Conservation (phyloP, 805 yeast genomes). For the Lipomyces lipofer region DNA sequence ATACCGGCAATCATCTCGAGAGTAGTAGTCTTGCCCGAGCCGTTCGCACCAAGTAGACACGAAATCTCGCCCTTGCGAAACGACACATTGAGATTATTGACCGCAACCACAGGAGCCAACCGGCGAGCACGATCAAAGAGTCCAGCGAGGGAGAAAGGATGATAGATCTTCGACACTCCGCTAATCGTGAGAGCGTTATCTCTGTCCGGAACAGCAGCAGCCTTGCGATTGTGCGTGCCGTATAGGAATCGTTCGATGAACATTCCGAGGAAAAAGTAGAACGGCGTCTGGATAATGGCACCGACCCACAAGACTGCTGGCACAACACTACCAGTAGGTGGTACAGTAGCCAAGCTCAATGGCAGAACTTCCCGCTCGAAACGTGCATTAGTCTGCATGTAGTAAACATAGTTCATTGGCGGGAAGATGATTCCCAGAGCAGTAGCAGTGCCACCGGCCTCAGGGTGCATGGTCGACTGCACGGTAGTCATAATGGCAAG, state of each 20-base stretch:
- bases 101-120: slow-evolving; percentile 36
- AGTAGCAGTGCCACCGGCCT: slow-evolving; percentile 34
- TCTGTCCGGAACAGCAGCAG: slow-evolving; percentile 15
- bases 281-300: slow-evolving; percentile 39
- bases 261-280: slow-evolving; percentile 36
- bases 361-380: slow-evolving; percentile 35
- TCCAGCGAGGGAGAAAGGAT: slow-evolving; percentile 28
- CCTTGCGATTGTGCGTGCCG: slow-evolving; percentile 32
- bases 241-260: slow-evolving; percentile 34
- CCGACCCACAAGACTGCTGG: slow-evolving; percentile 37
- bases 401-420: slow-evolving; percentile 41
- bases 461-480: slow-evolving; percentile 35
- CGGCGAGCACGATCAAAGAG: slow-evolving; percentile 14
- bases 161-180: slow-evolving; percentile 35
- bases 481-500: slow-evolving; percentile 40
- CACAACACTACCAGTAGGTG: slow-evolving; percentile 35
- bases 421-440: slow-evolving; percentile 40
- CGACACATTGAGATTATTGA: slow-evolving; percentile 35
- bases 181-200: slow-evolving; percentile 34
- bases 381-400: slow-evolving; percentile 38
- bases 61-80: slow-evolving; percentile 39
- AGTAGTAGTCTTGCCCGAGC: slow-evolving; percentile 44
- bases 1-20: slow-evolving; percentile 42
- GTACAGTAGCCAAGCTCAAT: slow-evolving; percentile 33
- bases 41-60: slow-evolving; percentile 42